Conservation (phyloP, 2,329 filamentous ascomycete genomes). For the Cercospora berteroae region DNA sequence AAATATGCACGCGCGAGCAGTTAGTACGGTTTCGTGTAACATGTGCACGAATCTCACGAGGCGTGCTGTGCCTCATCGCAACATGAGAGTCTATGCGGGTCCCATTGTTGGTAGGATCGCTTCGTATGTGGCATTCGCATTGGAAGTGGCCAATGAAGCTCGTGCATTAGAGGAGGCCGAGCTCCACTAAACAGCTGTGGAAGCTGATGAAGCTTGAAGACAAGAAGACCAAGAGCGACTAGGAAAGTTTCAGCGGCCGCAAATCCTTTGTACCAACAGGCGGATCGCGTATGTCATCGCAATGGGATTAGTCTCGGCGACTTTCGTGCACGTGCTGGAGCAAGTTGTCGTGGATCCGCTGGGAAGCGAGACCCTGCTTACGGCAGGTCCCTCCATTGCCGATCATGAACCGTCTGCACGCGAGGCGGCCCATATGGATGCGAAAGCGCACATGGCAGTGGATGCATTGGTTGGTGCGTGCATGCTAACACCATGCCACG, state of each 20-base stretch:
- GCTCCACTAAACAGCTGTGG: neutral
- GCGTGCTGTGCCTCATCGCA: neutral
- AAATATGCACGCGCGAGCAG: neutral
- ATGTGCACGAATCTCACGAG: neutral
- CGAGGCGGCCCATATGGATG: neutral
- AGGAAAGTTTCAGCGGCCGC: neutral
- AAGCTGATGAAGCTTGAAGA: neutral
- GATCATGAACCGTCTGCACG: neutral
- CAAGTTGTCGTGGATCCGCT: neutral
- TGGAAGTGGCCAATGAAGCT: neutral
- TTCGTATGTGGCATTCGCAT: neutral
- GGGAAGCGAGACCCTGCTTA: neutral
- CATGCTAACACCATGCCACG: neutral
- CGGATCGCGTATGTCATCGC: neutral
- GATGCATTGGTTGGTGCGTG: neutral
- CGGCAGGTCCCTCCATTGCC: neutral
- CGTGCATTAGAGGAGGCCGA: neutral
- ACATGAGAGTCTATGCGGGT: neutral
- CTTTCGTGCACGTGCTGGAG: neutral
- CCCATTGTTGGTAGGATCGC: neutral
- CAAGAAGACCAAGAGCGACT: neutral
- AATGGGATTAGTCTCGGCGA: neutral
- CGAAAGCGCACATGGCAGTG: neutral
- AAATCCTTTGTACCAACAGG: neutral
- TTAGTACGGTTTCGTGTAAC: neutral